These are phyloP conservation scores for Calonectria leucothoes DNA, from an alignment of 2,329 filamentous ascomycete species.

Conservation along the genomic window DNA sequence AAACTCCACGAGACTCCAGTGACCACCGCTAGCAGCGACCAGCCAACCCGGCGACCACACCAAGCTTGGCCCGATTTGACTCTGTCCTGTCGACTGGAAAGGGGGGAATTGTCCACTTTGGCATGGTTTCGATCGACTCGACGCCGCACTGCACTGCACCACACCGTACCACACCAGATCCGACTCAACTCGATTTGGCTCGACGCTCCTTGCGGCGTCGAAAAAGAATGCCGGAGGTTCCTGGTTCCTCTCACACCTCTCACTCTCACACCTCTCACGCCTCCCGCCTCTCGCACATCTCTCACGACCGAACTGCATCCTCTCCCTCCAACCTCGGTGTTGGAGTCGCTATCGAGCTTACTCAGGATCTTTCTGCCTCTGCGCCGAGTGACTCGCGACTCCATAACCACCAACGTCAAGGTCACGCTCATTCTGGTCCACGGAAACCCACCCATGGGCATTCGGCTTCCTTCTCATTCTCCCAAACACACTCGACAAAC, in stretches of 20 bases:
- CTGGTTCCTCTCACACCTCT: slow-evolving; percentile 30
- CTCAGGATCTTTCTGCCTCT: slow-evolving; percentile 34
- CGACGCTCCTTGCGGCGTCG: slow-evolving; percentile 27
- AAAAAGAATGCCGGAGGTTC: slow-evolving; percentile 43
- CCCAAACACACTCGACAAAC: slow-evolving; percentile 25
- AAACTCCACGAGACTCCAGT: slow-evolving; percentile 29
- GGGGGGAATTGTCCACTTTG: slow-evolving; percentile 41
- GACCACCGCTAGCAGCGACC: slow-evolving; percentile 23
- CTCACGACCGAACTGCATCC: slow-evolving; percentile 35
- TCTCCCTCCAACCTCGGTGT: slow-evolving; percentile 34
- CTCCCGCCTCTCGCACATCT: slow-evolving; percentile 10
- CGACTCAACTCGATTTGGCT: slow-evolving; percentile 34
- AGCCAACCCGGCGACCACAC: slow-evolving; percentile 29
- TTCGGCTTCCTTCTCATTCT: slow-evolving; percentile 26
- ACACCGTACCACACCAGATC: slow-evolving; percentile 30
- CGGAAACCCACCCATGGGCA: slow-evolving; percentile 29
- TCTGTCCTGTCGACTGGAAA: slow-evolving; percentile 34
- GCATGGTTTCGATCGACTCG: slow-evolving; percentile 33
- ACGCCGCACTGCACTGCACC: slow-evolving; percentile 19
- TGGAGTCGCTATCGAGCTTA: slow-evolving; percentile 36
- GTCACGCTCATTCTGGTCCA: slow-evolving; percentile 26
- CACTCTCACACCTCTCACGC: slow-evolving; percentile 16
- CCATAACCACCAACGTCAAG: slow-evolving; percentile 24
- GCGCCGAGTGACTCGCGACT: slow-evolving; percentile 35
- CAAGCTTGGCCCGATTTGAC: slow-evolving; percentile 30